Evolutionary conservation across 192 early-diverging fungal genomes (phyloP), one percentile per base, ranked within the genome.

Genomic region (Gamsiella multidivaricata): DNA sequence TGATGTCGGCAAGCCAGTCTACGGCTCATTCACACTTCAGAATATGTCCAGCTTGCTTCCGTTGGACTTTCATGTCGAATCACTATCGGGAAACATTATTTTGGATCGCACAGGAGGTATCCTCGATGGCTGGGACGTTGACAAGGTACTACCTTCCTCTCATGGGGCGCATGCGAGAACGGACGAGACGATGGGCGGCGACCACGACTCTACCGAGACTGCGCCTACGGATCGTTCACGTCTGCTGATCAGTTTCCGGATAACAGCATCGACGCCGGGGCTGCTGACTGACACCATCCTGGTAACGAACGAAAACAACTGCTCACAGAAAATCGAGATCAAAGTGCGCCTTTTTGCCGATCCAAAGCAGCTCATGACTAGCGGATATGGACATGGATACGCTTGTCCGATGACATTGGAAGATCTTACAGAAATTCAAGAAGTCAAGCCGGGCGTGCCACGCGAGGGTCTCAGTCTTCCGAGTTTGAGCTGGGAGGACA

Each of bases 291-390:
- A 92, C 47, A 79, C 76, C 12, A 81, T 96, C 14, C 61, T 84
- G n/a, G 85, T 92, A 5, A 84, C 81, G 25, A 96, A 96, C 72
- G 54, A 86, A 34, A 88, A 93, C 71, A 93, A 94, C 59, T 81
- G 85, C 5, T 69, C 79, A 11, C 89, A 94, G 65, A 68, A 82
- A 5, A 79, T 89, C 61, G 72, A 80, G 28, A 84, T 95, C 46
- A 89, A 90, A 58, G 81, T 94, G 5, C 81, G 89, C 4, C 65
- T 92, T 9, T 94, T 94, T 83, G 88, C 91, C 22, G 90, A 96
- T 58, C 70, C 68, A 29, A 75, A 74, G 15, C 78, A 65, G 50
- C 65, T 90, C 3, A 42, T 25, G 31, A 75, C 71, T 0, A 63
- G 11, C 29, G 23, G 26, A 5, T 53, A 66, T 42, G 62, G 61